Percentiles rank a stretch among this genome's conserved stretches.
phyloP scores from a whole-genome alignment of 441 rosid genomes.

The Brassica balearica region DNA sequence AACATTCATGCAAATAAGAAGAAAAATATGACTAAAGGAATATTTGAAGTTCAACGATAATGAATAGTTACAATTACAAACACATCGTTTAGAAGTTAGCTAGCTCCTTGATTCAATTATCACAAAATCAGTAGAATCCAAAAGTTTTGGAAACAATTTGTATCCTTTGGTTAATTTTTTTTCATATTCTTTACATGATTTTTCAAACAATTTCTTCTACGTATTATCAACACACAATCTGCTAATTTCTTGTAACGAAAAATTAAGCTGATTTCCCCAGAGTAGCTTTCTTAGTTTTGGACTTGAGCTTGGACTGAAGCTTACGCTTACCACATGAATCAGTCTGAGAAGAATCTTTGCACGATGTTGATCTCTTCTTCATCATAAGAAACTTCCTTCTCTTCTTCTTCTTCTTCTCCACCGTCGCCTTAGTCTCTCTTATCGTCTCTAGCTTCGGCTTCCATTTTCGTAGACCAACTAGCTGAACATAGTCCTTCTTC shows the following conservation, averaged over 20 bases:
- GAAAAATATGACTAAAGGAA: background rate
- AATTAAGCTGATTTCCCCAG: background rate
- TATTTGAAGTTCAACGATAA: conserved; percentile 9
- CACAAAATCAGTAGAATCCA: conserved; percentile 12
- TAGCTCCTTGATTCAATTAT: conserved; percentile 4
- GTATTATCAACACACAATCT: conserved; percentile 27
- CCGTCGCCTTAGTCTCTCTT: conserved; percentile 48
- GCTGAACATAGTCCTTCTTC: conserved; percentile 65
- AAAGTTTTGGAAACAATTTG: conserved; percentile 5
- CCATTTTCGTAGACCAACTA: conserved; percentile 70
- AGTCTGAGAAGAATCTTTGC: conserved; percentile 33
- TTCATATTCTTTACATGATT: conserved; percentile 29
- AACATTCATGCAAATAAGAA: conserved; percentile 4
- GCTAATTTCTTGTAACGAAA: conserved; percentile 4
- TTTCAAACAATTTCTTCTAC: conserved; percentile 23
- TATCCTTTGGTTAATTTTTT: conserved; percentile 11
- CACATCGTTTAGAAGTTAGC: background rate
- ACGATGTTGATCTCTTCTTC: conserved; percentile 49
- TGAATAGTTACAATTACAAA: background rate
- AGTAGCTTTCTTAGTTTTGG: conserved; percentile 28
- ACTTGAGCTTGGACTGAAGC: conserved; percentile 35
- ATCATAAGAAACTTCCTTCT: conserved; percentile 45
- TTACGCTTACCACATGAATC: conserved; percentile 34
- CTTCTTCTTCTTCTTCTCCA: conserved; percentile 44
- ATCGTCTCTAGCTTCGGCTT: conserved; percentile 87